A percentile compares a stretch with the other conserved stretches of the same genome.
Conservation (phyloP, 768 basidiomycete species). For the Pisolithus orientalis region DNA sequence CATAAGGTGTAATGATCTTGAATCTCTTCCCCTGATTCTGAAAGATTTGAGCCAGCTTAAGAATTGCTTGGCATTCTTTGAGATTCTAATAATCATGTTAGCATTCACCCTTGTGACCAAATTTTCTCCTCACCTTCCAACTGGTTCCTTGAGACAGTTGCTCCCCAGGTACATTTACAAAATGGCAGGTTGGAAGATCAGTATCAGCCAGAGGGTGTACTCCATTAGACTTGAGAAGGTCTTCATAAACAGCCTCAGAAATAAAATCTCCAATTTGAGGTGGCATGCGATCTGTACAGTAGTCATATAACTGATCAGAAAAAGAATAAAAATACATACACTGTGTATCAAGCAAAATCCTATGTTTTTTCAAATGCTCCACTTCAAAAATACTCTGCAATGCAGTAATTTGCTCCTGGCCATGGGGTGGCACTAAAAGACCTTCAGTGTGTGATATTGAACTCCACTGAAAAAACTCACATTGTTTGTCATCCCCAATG, state of each 20-base stretch:
- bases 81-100: conserved; percentile 43
- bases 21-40: conserved; percentile 44
- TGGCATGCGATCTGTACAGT: conserved; percentile 70
- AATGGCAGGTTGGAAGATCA: conserved; percentile 46
- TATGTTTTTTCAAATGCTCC: conserved; percentile 43
- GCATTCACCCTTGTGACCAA: background rate
- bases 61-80: conserved; percentile 47
- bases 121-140: conserved; percentile 28
- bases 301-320: conserved; percentile 2
- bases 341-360: conserved; percentile 63
- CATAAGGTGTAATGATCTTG: conserved; percentile 78
- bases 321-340: conserved; percentile 39
- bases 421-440: conserved; percentile 69
- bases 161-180: conserved; percentile 50
- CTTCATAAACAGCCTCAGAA: conserved; percentile 59
- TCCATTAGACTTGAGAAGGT: conserved; percentile 47
- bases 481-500: conserved; percentile 65
- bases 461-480: conserved; percentile 32
- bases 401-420: conserved; percentile 58
- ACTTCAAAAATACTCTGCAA: conserved; percentile 77
- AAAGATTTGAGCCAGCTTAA: conserved; percentile 53
- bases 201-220: conserved; percentile 42
- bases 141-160: conserved; percentile 34
- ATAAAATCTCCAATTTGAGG: conserved; percentile 72
- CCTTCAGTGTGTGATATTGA: conserved; percentile 22